Evolutionary conservation across 2,329 filamentous ascomycete species (phyloP).

Genomic region (Plenodomus biglobosus): DNA sequence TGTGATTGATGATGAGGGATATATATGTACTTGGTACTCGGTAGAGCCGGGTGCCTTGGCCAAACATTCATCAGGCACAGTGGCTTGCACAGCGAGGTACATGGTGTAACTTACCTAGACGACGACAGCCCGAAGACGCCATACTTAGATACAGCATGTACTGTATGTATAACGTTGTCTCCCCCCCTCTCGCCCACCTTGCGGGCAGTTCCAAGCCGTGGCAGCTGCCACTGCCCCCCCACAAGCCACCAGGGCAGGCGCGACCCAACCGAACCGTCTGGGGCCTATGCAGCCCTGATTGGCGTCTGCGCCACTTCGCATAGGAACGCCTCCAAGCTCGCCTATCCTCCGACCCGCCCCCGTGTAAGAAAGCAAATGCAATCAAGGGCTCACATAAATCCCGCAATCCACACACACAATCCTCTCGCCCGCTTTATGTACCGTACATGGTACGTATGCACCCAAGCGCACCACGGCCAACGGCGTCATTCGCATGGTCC

Average conservation of each 20-base stretch:
- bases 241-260: background rate
- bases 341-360: background rate
- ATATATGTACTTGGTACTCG: too few species aligned
- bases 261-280: background rate
- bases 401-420: background rate
- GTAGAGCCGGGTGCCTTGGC: too few species aligned
- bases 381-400: background rate
- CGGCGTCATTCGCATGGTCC: too few species aligned
- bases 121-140: too few species aligned
- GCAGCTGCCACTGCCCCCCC: background rate
- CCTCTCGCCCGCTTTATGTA: background rate
- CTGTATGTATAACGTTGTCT: too few species aligned
- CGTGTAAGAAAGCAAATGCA: background rate
- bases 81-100: too few species aligned
- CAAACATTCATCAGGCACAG: too few species aligned
- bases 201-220: background rate
- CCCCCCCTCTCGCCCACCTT: too few species aligned
- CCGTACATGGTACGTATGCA: too few species aligned
- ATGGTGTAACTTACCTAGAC: too few species aligned
- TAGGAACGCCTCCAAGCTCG: background rate
- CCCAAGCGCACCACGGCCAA: too few species aligned
- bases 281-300: background rate
- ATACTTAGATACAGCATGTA: background rate
- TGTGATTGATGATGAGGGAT: too few species aligned
- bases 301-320: background rate